Conservation (phyloP, 208 protist species). For the Trypanosoma vivax region DNA sequence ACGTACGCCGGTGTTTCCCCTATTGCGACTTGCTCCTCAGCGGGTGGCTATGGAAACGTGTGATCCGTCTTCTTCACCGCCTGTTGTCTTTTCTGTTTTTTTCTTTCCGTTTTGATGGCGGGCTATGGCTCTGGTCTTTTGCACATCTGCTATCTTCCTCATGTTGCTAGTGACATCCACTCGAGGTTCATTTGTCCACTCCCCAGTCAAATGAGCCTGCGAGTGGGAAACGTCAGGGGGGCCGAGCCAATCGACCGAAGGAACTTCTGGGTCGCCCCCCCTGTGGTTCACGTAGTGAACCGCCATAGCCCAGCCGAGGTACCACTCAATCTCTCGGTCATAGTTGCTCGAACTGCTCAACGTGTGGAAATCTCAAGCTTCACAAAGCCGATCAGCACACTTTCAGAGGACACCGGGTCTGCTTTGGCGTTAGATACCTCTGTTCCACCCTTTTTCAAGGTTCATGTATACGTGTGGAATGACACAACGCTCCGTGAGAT, state of each 20-base stretch:
- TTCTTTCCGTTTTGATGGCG: too few relatives aligned
- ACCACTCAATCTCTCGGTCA: constrained; percentile 14
- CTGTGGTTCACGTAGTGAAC: constrained; percentile 10
- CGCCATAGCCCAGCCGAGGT: neutral
- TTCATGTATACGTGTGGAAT: constrained; percentile 14
- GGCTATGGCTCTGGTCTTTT: too few relatives aligned
- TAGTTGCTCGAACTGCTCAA: too few relatives aligned
- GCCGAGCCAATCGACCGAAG: constrained; percentile 4
- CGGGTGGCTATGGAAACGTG: too few relatives aligned
- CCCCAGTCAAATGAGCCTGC: constrained; percentile 8
- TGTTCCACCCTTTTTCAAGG: constrained; percentile 16
- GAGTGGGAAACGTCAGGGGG: neutral
- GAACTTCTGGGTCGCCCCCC: constrained; percentile 10
- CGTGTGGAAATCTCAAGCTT: neutral
- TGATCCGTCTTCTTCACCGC: too few relatives aligned
- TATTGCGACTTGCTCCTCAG: too few relatives aligned
- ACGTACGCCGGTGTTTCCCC: too few relatives aligned
- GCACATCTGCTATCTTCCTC: too few relatives aligned
- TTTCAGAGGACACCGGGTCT: neutral
- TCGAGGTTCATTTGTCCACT: too few relatives aligned
- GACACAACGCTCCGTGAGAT: constrained; percentile 21
- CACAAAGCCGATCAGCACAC: neutral
- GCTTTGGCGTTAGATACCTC: neutral
- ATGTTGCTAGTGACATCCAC: too few relatives aligned
- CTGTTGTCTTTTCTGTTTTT: too few relatives aligned